These are phyloP conservation scores for Neurospora africana DNA, from an alignment of 495 filamentous ascomycete genomes.

Conservation along the genomic window DNA sequence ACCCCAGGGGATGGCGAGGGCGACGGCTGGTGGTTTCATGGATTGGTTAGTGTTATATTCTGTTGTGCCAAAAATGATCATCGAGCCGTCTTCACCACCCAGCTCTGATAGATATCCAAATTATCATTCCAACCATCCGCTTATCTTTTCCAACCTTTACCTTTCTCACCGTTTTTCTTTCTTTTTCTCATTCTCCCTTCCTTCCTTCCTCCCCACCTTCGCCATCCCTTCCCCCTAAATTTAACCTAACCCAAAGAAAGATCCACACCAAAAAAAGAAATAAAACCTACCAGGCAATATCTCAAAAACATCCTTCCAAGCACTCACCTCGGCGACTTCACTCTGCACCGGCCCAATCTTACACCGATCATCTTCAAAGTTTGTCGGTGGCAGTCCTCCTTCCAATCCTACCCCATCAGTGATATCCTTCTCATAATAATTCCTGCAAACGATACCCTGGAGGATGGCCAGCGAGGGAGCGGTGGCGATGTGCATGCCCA, in stretches of 20 bases:
- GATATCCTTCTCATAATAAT: slow-evolving; percentile 13
- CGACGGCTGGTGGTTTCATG: slow-evolving; percentile 13
- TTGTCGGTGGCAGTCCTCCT: not conserved
- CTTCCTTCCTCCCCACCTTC: not conserved
- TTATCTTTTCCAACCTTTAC: not conserved
- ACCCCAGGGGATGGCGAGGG: slow-evolving; percentile 36
- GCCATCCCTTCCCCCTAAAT: not conserved
- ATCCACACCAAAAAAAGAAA: not conserved
- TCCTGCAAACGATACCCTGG: slow-evolving; percentile 31
- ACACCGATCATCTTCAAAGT: slow-evolving; percentile 11
- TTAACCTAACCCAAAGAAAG: not conserved
- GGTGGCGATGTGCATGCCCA: slow-evolving; percentile 19
- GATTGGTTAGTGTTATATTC: not conserved
- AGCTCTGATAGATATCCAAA: too few relatives aligned
- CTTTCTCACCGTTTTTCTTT: not conserved
- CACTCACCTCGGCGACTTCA: slow-evolving; percentile 32
- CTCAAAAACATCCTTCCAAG: slow-evolving; percentile 32
- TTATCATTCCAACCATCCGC: too few relatives aligned
- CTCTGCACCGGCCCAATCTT: slow-evolving; percentile 35
- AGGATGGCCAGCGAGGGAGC: slow-evolving; percentile 30
- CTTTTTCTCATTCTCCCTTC: not conserved
- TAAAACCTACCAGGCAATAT: slow-evolving; percentile 21
- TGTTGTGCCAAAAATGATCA: too few relatives aligned
- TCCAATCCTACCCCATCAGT: not conserved
- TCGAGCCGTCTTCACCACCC: too few relatives aligned